A percentile compares a stretch with the other conserved stretches of the same genome.
Evolutionary conservation across 345 rosid species (phyloP).

Genomic region (Salix koriyanagi): DNA sequence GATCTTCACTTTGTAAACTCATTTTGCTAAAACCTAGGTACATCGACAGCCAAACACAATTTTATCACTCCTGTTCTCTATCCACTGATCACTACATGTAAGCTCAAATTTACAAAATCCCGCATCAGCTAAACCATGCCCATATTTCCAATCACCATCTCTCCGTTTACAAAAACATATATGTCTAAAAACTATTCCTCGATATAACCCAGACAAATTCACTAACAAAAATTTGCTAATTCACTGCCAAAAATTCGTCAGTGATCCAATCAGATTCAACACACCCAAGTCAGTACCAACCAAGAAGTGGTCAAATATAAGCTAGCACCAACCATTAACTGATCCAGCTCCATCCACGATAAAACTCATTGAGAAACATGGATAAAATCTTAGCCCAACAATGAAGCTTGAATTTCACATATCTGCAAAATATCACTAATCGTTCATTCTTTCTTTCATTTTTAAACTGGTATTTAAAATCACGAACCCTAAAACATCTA

Average conservation of each 20-base stretch:
- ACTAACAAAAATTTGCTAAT: not conserved
- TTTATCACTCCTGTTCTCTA: not conserved
- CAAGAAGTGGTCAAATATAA: not conserved
- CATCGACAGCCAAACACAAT: not conserved
- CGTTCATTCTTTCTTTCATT: not conserved
- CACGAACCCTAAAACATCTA: not conserved
- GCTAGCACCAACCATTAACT: not conserved
- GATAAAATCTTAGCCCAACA: not conserved
- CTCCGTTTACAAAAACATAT: not conserved
- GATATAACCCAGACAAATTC: not conserved
- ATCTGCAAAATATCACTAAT: constrained; percentile 1
- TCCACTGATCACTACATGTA: not conserved
- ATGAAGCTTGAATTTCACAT: not conserved
- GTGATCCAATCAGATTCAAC: not conserved
- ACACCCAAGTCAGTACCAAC: not conserved
- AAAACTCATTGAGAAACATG: not conserved
- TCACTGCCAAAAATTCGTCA: not conserved
- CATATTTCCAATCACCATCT: not conserved
- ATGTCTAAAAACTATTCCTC: not conserved
- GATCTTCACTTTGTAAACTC: constrained; percentile 59
- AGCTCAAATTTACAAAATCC: not conserved
- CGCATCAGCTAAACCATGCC: not conserved
- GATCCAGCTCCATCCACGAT: constrained; percentile 11
- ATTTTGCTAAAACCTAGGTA: constrained; percentile 34
- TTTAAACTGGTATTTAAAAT: not conserved